A percentile compares a stretch with the other conserved stretches of the same genome.
These are phyloP conservation scores for Cinnamomum chago DNA, from an alignment of 164 flowering plant species.

Conservation along the genomic window DNA sequence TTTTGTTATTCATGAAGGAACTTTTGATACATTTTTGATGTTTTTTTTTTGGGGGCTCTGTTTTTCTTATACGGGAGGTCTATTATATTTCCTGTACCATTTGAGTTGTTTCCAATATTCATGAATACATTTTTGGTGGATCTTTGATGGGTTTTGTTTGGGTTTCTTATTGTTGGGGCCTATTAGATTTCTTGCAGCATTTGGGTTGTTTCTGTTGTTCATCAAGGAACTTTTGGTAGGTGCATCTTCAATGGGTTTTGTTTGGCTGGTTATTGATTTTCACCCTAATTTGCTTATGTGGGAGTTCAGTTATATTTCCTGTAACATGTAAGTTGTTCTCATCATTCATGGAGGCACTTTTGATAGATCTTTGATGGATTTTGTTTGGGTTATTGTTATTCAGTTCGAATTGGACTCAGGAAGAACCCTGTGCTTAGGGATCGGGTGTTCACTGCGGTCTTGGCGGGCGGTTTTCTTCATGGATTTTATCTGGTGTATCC, in stretches of 20 bases:
- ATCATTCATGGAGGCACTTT: background rate
- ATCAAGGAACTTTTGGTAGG: background rate
- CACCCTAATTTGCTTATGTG: no score
- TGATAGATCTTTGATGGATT: background rate
- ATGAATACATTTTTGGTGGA: background rate
- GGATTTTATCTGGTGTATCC: conserved; percentile 96
- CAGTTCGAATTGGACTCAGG: conserved; percentile 78
- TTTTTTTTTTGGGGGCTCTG: background rate
- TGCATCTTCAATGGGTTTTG: background rate
- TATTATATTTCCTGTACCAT: no score
- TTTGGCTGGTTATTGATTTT: no score
- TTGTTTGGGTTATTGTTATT: conserved; percentile 4
- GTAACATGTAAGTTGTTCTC: background rate
- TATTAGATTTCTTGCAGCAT: no score
- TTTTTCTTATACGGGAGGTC: background rate
- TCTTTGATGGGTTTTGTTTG: background rate
- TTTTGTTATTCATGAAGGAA: background rate
- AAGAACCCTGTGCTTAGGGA: conserved; percentile 82
- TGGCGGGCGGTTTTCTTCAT: conserved; percentile 89
- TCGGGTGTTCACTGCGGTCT: conserved; percentile 70
- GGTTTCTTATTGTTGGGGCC: no score
- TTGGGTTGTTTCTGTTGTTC: background rate
- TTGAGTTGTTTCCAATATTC: background rate
- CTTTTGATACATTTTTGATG: background rate
- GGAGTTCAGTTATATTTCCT: no score